Conservation (phyloP, 2,329 filamentous ascomycete genomes). For the Epichloe baconii region DNA sequence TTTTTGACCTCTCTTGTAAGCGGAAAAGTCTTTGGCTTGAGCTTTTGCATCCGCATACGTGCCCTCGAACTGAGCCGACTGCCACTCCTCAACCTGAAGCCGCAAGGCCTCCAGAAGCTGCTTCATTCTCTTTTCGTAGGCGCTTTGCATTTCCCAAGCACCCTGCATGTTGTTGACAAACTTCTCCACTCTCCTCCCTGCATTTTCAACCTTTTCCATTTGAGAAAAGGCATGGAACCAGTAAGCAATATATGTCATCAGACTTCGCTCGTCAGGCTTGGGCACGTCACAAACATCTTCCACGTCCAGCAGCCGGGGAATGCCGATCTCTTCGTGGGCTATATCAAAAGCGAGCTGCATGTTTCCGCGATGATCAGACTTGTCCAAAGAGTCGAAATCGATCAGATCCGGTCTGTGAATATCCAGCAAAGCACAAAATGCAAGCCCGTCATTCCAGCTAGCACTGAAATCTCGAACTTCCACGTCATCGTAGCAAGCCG, state of each 20-base stretch:
- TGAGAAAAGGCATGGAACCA: constrained; percentile 99
- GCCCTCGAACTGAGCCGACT: constrained; percentile 70
- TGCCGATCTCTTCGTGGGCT: constrained; percentile 89
- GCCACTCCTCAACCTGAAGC: constrained; percentile 64
- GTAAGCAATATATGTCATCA: constrained; percentile 99
- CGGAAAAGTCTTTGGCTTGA: constrained; percentile 67
- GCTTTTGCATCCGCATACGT: constrained; percentile 87
- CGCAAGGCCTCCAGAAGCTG: constrained; percentile 64
- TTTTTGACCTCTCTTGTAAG: constrained; percentile 87
- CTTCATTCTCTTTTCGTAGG: constrained; percentile 83
- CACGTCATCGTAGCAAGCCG: constrained; percentile 94
- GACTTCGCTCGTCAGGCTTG: constrained; percentile 86
- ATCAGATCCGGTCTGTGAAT: constrained; percentile 96
- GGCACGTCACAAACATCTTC: constrained; percentile 96
- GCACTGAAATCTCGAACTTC: constrained; percentile 88
- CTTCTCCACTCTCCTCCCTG: constrained; percentile 89
- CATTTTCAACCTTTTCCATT: constrained; percentile 97
- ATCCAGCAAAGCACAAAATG: constrained; percentile 90
- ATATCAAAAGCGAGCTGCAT: constrained; percentile 98
- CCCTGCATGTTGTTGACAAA: constrained; percentile 99
- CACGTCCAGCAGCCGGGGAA: constrained; percentile 87
- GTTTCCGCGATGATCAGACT: constrained; percentile 85
- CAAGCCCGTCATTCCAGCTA: constrained; percentile 95
- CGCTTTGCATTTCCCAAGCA: constrained; percentile 98
- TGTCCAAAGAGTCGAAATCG: constrained; percentile 90